A percentile compares a stretch with the other conserved stretches of the same genome.
Evolutionary conservation across 2,329 filamentous ascomycete genomes (phyloP).

Genomic region (Polychaeton citri): DNA sequence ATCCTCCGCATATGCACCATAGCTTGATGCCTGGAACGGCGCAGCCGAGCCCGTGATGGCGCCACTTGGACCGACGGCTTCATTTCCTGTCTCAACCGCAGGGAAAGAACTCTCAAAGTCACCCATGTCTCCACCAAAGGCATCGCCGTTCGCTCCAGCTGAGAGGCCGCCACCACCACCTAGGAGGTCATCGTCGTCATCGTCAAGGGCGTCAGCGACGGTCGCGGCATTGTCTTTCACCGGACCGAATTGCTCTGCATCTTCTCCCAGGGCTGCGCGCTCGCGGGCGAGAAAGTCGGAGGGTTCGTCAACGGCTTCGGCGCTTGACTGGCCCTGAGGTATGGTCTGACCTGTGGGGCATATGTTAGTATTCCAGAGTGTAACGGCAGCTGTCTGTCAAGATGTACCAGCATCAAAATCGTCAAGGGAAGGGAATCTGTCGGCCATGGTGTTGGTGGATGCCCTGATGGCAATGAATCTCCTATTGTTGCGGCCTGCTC

Average conservation of each 20-base stretch:
- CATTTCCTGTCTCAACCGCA: slow-evolving; percentile 59
- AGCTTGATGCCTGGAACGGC: slow-evolving; percentile 38
- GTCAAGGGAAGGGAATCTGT: slow-evolving; percentile 39
- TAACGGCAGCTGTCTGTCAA: neutral
- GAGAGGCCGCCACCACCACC: slow-evolving; percentile 38
- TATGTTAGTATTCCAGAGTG: slow-evolving; percentile 8
- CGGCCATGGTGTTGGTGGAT: slow-evolving; percentile 30
- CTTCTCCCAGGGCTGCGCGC: slow-evolving; percentile 78
- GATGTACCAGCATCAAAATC: slow-evolving; percentile 38
- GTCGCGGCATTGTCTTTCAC: slow-evolving; percentile 55
- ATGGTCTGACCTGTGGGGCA: slow-evolving; percentile 49
- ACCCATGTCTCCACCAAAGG: slow-evolving; percentile 33
- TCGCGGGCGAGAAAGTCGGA: slow-evolving; percentile 88
- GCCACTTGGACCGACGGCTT: slow-evolving; percentile 61
- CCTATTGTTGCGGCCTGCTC: too few species aligned
- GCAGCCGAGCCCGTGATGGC: slow-evolving; percentile 61
- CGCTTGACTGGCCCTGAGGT: slow-evolving; percentile 39
- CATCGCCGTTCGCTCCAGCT: slow-evolving; percentile 23
- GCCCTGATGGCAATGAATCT: too few species aligned
- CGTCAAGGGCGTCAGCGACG: slow-evolving; percentile 48
- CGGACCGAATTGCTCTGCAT: slow-evolving; percentile 79
- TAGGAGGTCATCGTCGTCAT: slow-evolving; percentile 49
- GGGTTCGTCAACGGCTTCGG: slow-evolving; percentile 45
- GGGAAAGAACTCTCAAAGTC: slow-evolving; percentile 86
- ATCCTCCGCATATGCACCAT: slow-evolving; percentile 42